Evolutionary conservation across 2,329 filamentous ascomycete species (phyloP), one percentile per base, ranked within the genome.

Genomic region (Ascosphaera apis): DNA sequence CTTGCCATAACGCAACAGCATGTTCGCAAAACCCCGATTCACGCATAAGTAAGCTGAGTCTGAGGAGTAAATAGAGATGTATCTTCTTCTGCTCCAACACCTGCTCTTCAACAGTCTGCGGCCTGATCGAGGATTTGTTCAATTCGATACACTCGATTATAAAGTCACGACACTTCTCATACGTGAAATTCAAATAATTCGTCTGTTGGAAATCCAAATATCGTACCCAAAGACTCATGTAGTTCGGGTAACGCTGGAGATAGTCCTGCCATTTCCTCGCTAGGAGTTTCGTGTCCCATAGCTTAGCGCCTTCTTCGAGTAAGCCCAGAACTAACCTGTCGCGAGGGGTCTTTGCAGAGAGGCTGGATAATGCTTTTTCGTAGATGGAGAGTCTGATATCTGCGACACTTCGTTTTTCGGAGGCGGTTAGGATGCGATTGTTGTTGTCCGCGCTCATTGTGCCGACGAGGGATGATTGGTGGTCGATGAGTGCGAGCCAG

Each of bases 1-100:
- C 78, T 55, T 95, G 86, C 83, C 86, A 93, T 3, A 76, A 63
- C 7, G 75, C 81, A 2, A 79, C 60, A 1, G 81, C 75, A 19
- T 80, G 60, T 49, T 93, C 86, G 32, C 64, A 60, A 48, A 77
- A 92, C 0, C 86, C 86, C 33, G 77, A 63, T 48, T 91, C 76
- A 32, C 72, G 63, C 19, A 86, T 61, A 47, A 88, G 77, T 2
- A 69, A 54, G 0, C 80, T 86, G n/a, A 75, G 51, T 30, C 81
- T 69, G 1, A 91, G 57, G 13, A 92, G 67, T 1, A 91, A 55
- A 48, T 91, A 81, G 2, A 81, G 55, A 36, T 69, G 61, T 40
- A 69, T 56, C 2, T 41, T 38, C 15, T 44, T 39, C 33, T 50
- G 48, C 18, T 47, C 43, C 1, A 39, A 37, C 3, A n/a, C n/a